Percentiles rank a stretch among this genome's conserved stretches.
Evolutionary conservation across 768 basidiomycete genomes (phyloP).

Genomic region (Trametes punicea): DNA sequence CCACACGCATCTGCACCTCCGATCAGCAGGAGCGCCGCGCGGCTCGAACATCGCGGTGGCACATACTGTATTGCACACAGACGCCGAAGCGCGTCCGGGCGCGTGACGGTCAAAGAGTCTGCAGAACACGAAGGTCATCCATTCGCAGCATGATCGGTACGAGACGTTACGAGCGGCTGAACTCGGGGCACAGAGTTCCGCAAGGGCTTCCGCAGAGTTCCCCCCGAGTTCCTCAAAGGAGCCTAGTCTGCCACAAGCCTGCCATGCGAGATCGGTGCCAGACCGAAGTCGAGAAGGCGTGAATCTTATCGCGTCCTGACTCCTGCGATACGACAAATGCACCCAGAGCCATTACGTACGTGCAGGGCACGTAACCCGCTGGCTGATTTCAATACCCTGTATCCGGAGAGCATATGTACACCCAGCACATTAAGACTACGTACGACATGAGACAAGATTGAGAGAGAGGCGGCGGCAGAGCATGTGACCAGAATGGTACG

Average conservation of each 20-base stretch:
- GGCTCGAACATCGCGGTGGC: too few species aligned
- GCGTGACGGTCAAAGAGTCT: too few species aligned
- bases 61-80: too few species aligned
- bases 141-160: too few species aligned
- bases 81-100: too few species aligned
- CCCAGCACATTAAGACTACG: conserved; percentile 16
- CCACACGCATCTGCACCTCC: too few species aligned
- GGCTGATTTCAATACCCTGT: conserved; percentile 21
- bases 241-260: neutral
- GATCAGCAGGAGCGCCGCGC: too few species aligned
- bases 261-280: conserved; percentile 8
- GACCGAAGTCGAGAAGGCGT: conserved; percentile 2
- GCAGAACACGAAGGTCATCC: too few species aligned
- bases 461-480: conserved; percentile 11
- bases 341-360: conserved; percentile 9
- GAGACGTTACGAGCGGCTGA: neutral
- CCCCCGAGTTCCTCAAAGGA: neutral
- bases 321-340: conserved; percentile 3
- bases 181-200: too few species aligned
- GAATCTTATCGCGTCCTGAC: neutral
- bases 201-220: too few species aligned
- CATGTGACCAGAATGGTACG: conserved; percentile 21
- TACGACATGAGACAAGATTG: neutral
- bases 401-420: conserved; percentile 18
- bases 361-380: neutral